Conservation (phyloP, 1,139 yeast species). For the Hyphopichia burtonii region DNA sequence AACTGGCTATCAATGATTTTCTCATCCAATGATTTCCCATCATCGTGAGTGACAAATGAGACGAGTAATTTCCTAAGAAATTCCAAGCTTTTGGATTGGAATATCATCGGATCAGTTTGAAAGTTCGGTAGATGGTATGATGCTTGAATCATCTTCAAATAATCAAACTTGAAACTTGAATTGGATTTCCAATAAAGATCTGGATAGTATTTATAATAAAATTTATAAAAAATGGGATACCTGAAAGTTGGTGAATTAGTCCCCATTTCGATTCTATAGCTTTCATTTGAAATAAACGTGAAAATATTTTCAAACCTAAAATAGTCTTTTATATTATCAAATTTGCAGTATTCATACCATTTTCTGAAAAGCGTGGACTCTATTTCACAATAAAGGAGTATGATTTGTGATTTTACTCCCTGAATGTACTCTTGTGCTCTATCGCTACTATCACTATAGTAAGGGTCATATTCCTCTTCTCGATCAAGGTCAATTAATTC, state of each 20-base stretch:
- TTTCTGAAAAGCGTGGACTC: slow-evolving; percentile 1
- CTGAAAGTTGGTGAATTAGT: slow-evolving; percentile 24
- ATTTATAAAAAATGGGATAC: slow-evolving; percentile 25
- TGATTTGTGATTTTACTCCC: background rate
- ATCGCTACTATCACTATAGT: background rate
- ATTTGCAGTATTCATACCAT: slow-evolving; percentile 11
- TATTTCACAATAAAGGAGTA: background rate
- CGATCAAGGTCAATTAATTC: background rate
- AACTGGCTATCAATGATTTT: background rate
- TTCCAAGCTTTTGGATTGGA: background rate
- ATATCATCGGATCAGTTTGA: background rate
- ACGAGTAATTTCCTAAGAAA: slow-evolving; percentile 1
- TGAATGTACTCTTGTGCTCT: background rate
- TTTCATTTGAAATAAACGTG: slow-evolving; percentile 10
- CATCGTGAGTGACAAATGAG: background rate
- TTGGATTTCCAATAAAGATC: background rate
- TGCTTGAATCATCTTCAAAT: slow-evolving; percentile 1
- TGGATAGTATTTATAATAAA: slow-evolving; percentile 7
- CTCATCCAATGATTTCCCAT: background rate
- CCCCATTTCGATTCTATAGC: slow-evolving; percentile 13
- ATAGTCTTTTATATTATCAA: slow-evolving; percentile 11
- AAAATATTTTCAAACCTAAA: slow-evolving; percentile 22
- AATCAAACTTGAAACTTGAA: background rate
- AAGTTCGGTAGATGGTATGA: background rate
- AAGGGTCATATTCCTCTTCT: background rate